These are phyloP conservation scores for Exophiala oligosperma DNA, from an alignment of 2,329 filamentous ascomycete species.

Conservation along the genomic window DNA sequence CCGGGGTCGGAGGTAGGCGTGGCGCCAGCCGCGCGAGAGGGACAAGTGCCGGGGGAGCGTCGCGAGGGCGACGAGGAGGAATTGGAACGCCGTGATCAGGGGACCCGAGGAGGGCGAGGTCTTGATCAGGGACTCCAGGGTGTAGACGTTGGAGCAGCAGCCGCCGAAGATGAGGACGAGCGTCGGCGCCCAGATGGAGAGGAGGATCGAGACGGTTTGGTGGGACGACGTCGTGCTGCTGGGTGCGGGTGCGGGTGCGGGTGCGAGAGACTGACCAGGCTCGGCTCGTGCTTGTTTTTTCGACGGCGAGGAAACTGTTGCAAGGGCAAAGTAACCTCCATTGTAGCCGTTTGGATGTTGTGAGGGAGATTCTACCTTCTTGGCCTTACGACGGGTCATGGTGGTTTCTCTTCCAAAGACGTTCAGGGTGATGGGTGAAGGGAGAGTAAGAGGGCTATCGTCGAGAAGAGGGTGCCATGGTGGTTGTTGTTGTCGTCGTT, in stretches of 20 bases:
- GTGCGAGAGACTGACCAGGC: not conserved
- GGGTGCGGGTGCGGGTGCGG: not conserved
- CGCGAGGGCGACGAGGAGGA: conserved; percentile 75
- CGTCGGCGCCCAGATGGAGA: conserved; percentile 50
- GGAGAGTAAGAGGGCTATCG: too few relatives aligned
- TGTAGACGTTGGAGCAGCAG: conserved; percentile 95
- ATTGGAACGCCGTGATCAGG: conserved; percentile 86
- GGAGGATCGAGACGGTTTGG: conserved; percentile 14
- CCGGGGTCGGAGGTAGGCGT: conserved; percentile 73
- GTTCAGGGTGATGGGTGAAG: too few relatives aligned
- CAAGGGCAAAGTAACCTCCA: too few relatives aligned
- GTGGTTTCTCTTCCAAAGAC: not conserved
- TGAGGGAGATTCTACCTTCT: not conserved
- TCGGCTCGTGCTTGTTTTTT: too few relatives aligned
- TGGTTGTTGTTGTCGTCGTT: too few relatives aligned
- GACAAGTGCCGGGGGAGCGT: conserved; percentile 78
- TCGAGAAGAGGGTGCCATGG: too few relatives aligned
- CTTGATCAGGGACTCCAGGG: conserved; percentile 90
- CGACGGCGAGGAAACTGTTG: too few relatives aligned
- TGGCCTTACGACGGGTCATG: conserved; percentile 1
- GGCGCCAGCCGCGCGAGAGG: conserved; percentile 51
- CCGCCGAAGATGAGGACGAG: conserved; percentile 89
- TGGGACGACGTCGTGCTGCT: not conserved
- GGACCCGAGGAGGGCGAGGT: conserved; percentile 81
- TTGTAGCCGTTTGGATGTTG: not conserved